Conservation (phyloP, 352 stramenopile genomes). For the Blastocystis sp. region DNA sequence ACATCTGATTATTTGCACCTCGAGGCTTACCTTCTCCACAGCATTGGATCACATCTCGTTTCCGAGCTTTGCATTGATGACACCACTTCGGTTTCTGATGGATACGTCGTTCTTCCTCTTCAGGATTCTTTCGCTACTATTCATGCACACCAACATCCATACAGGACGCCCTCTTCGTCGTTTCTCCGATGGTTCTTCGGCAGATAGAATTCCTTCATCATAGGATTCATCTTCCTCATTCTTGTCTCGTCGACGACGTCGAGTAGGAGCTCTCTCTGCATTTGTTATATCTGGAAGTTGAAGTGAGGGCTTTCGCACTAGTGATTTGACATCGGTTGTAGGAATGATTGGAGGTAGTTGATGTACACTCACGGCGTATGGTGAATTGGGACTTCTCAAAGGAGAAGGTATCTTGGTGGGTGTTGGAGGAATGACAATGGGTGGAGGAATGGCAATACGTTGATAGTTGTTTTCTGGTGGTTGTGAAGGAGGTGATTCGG, state of each 20-base stretch:
- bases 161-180: slow-evolving; percentile 28
- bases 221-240: slow-evolving; percentile 40
- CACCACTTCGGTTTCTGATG: slow-evolving; percentile 61
- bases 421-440: background rate
- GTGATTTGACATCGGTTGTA: background rate
- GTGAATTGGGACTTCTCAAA: slow-evolving; percentile 21
- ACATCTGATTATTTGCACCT: slow-evolving; percentile 57
- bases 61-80: slow-evolving; percentile 64
- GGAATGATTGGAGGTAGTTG: background rate
- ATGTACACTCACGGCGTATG: background rate
- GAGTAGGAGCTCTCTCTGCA: too few species aligned
- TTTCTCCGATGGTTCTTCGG: background rate
- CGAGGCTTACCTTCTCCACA: slow-evolving; percentile 53
- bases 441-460: background rate
- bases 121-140: background rate
- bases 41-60: slow-evolving; percentile 67
- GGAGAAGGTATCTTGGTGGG: too few species aligned
- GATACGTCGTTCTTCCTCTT: background rate
- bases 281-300: background rate
- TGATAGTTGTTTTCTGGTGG: background rate
- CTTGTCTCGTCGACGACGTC: background rate
- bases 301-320: background rate
- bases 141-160: background rate
- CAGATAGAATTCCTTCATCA: background rate
- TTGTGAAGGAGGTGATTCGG: background rate